A percentile compares a stretch with the other conserved stretches of the same genome.
Conservation (phyloP, 345 rosid genomes). For the Arabis alpina region DNA sequence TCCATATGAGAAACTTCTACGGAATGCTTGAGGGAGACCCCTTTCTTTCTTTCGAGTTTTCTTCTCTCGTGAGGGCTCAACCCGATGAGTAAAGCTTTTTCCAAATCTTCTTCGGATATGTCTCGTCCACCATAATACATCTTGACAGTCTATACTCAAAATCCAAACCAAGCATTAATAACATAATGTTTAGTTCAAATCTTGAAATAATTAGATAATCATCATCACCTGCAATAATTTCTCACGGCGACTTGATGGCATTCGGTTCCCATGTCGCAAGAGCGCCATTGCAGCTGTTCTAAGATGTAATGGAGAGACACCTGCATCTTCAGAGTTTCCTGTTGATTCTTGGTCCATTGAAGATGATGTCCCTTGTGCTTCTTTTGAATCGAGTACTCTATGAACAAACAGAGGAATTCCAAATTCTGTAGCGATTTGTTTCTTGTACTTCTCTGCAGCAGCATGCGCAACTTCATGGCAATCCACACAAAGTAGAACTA, state of each 20-base stretch:
- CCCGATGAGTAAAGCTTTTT: slow-evolving; percentile 81
- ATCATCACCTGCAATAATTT: slow-evolving; percentile 68
- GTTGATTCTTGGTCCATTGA: slow-evolving; percentile 51
- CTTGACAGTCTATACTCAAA: slow-evolving; percentile 56
- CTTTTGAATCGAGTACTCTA: slow-evolving; percentile 65
- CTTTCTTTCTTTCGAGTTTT: slow-evolving; percentile 69
- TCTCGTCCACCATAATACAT: slow-evolving; percentile 93
- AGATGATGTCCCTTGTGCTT: slow-evolving; percentile 45
- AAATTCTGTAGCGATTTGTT: slow-evolving; percentile 70
- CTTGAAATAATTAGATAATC: slow-evolving; percentile 3
- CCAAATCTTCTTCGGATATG: slow-evolving; percentile 78
- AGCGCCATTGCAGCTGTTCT: slow-evolving; percentile 98
- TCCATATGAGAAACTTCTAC: slow-evolving; percentile 28
- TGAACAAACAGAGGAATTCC: slow-evolving; percentile 88
- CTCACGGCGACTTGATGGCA: slow-evolving; percentile 79
- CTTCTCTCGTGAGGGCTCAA: slow-evolving; percentile 91
- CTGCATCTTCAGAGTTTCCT: slow-evolving; percentile 53
- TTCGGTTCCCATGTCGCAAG: slow-evolving; percentile 79
- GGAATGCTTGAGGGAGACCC: slow-evolving; percentile 49
- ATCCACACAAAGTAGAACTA: slow-evolving; percentile 93
- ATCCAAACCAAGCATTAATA: slow-evolving; percentile 25
- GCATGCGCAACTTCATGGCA: slow-evolving; percentile 97
- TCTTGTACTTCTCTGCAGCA: slow-evolving; percentile 93
- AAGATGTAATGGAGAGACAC: slow-evolving; percentile 89
- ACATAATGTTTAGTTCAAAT: neutral